These are phyloP conservation scores for Vitis cinerea DNA, from an alignment of 164 flowering plant genomes.

Conservation along the genomic window DNA sequence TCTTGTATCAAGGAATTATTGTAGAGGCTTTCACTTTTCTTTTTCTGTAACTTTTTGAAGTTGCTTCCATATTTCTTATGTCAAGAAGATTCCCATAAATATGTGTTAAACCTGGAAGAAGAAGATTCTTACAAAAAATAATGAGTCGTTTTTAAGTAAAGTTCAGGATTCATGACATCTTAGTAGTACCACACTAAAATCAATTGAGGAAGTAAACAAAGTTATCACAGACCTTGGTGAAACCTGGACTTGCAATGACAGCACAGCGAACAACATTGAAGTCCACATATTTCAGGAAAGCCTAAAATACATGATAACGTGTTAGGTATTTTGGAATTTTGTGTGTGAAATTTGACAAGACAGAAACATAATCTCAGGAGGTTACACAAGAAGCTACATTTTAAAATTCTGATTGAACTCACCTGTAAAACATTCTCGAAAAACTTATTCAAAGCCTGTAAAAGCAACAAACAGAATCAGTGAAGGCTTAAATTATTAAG, in stretches of 20 bases:
- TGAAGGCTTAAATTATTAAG: neutral
- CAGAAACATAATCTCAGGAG: neutral
- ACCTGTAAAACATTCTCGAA: slow-evolving; percentile 89
- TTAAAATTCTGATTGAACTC: neutral
- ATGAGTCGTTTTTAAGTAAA: too few relatives aligned
- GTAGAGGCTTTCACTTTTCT: too few relatives aligned
- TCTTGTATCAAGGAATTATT: too few relatives aligned
- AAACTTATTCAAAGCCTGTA: slow-evolving; percentile 86
- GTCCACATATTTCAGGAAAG: slow-evolving; percentile 82
- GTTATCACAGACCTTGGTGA: slow-evolving; percentile 66
- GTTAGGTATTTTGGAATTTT: neutral
- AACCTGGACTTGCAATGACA: slow-evolving; percentile 97
- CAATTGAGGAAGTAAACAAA: neutral
- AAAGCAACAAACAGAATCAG: slow-evolving; percentile 8
- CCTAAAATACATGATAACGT: slow-evolving; percentile 34
- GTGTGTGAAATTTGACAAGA: neutral
- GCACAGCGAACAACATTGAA: slow-evolving; percentile 92
- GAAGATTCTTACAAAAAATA: too few relatives aligned
- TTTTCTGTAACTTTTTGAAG: too few relatives aligned
- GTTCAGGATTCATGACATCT: too few relatives aligned
- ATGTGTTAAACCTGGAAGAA: too few relatives aligned
- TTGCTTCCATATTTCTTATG: too few relatives aligned
- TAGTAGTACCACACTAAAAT: too few relatives aligned
- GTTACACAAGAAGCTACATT: neutral
- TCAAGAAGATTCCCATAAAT: too few relatives aligned